Evolutionary conservation across 352 stramenopile genomes (phyloP).

Genomic region (Phytophthora uliginosa): DNA sequence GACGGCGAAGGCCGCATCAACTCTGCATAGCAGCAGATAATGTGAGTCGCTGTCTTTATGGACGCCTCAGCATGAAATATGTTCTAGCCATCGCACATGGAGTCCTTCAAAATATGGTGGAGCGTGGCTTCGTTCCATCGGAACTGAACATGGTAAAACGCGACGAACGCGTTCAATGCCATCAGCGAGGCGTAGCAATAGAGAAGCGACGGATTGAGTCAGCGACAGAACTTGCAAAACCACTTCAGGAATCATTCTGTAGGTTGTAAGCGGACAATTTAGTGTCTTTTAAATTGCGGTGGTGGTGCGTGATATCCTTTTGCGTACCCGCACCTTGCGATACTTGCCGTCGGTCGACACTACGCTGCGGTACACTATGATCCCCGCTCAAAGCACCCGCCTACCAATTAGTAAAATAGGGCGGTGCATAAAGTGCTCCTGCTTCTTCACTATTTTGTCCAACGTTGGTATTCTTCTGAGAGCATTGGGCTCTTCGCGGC

Average conservation of each 20-base stretch:
- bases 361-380: constrained; percentile 13
- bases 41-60: not conserved
- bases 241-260: constrained; percentile 39
- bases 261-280: not conserved
- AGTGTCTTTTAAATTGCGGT: not conserved
- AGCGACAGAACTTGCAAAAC: constrained; percentile 34
- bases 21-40: constrained; percentile 18
- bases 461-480: not conserved
- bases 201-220: no score
- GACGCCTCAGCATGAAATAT: not conserved
- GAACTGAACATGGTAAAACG: constrained; percentile 47
- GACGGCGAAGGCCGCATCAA: constrained; percentile 50
- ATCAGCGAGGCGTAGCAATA: constrained; percentile 48
- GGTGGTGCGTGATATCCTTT: no score
- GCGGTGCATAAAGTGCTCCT: not conserved
- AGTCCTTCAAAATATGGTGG: constrained; percentile 47
- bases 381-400: no score
- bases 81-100: constrained; percentile 32
- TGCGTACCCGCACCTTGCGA: constrained; percentile 24
- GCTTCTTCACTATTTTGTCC: not conserved
- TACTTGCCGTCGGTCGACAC: constrained; percentile 35
- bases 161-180: constrained; percentile 45
- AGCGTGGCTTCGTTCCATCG: constrained; percentile 41
- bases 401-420: no score
- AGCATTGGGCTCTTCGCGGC: constrained; percentile 6